Conservation (phyloP, 257 asterid species). For the Gentiana dahurica region DNA sequence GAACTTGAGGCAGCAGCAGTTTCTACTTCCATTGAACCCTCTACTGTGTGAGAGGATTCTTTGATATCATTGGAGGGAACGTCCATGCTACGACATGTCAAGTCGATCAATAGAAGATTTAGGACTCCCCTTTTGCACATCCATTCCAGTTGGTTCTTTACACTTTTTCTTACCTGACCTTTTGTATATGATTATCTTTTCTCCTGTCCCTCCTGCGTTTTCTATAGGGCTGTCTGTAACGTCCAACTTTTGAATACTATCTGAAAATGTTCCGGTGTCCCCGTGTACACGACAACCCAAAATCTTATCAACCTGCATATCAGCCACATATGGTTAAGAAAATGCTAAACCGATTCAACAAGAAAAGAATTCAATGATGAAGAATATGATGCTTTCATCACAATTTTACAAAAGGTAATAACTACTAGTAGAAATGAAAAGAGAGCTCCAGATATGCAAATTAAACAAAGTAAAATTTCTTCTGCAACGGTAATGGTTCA, state of each 20-base stretch:
- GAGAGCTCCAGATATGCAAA: too few relatives aligned
- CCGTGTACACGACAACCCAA: conserved; percentile 68
- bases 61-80: conserved; percentile 13
- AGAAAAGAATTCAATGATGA: background rate
- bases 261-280: conserved; percentile 21
- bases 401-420: too few relatives aligned
- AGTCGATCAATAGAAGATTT: conserved; percentile 28
- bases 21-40: conserved; percentile 27
- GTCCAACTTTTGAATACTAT: conserved; percentile 18
- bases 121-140: conserved; percentile 18
- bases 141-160: conserved; percentile 30
- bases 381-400: background rate
- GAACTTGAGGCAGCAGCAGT: conserved; percentile 16
- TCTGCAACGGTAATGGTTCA: too few relatives aligned
- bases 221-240: conserved; percentile 31
- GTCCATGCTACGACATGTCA: conserved; percentile 21
- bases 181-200: conserved; percentile 54
- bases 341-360: background rate
- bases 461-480: too few relatives aligned
- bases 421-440: too few relatives aligned
- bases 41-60: conserved; percentile 31
- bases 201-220: conserved; percentile 25
- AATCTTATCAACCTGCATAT: conserved; percentile 75
- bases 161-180: conserved; percentile 47
- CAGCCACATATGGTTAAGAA: background rate